Conservation (phyloP, 495 filamentous ascomycete species). For the Daldinia decipiens region DNA sequence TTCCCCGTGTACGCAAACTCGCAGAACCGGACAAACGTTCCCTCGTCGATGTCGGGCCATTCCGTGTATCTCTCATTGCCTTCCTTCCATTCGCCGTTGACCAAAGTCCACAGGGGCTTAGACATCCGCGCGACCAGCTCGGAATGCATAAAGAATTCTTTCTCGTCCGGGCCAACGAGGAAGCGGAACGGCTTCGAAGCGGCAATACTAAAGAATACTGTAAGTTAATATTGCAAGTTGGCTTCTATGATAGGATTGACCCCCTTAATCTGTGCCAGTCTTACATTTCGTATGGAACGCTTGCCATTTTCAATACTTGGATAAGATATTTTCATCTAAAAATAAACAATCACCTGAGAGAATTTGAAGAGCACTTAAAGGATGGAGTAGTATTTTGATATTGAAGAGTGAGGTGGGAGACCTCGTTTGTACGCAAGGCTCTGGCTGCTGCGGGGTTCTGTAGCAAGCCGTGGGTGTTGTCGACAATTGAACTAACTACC, state of each 20-base stretch:
- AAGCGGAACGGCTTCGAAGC: slow-evolving; percentile 39
- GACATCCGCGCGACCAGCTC: slow-evolving; percentile 28
- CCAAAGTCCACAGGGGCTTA: slow-evolving; percentile 16
- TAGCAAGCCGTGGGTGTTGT: background rate
- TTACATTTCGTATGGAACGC: slow-evolving; percentile 32
- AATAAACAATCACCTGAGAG: background rate
- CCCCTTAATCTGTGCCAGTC: background rate
- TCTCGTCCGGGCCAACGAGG: slow-evolving; percentile 34
- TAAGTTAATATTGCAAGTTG: background rate
- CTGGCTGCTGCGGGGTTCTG: slow-evolving; percentile 21
- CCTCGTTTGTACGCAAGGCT: slow-evolving; percentile 2
- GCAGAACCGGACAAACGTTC: slow-evolving; percentile 35
- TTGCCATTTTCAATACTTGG: slow-evolving; percentile 14
- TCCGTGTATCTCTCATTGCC: slow-evolving; percentile 1
- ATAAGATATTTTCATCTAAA: background rate
- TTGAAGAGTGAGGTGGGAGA: background rate
- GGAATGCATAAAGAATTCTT: slow-evolving; percentile 31
- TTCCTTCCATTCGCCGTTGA: slow-evolving; percentile 31
- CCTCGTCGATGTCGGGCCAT: slow-evolving; percentile 33
- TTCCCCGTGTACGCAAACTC: slow-evolving; percentile 37
- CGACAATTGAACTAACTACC: background rate
- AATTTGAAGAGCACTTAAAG: background rate
- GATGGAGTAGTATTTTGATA: background rate
- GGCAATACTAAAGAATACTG: slow-evolving; percentile 22
- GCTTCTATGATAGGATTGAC: background rate